Percentiles rank a stretch among this genome's conserved stretches.
Conservation (phyloP, 2,329 filamentous ascomycete genomes). For the Fusarium bactridioides region DNA sequence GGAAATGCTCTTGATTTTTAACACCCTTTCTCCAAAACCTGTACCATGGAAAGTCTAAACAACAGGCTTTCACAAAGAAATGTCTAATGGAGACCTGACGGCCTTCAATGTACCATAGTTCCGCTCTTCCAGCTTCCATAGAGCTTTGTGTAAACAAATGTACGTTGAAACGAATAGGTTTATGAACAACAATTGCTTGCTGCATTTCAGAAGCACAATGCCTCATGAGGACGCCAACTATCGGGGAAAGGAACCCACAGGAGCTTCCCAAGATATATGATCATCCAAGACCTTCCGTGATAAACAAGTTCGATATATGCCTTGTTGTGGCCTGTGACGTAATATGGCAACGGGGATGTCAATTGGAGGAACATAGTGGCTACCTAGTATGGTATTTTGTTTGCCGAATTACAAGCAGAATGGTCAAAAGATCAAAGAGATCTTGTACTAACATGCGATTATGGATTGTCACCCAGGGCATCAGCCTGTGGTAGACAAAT, state of each 20-base stretch:
- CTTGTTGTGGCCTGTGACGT: not conserved
- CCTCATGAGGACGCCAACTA: conserved; percentile 1
- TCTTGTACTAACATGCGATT: not conserved
- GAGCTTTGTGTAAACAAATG: conserved; percentile 54
- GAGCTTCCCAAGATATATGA: not conserved
- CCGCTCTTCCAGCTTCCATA: conserved; percentile 49
- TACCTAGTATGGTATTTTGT: not conserved
- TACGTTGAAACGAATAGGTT: conserved; percentile 46
- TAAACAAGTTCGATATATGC: not conserved
- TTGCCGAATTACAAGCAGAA: not conserved
- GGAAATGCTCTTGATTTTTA: conserved; percentile 29
- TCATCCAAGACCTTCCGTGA: not conserved
- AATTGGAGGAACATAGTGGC: not conserved
- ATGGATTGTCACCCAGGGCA: not conserved
- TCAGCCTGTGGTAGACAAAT: not conserved
- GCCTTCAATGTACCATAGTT: conserved; percentile 53
- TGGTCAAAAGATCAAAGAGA: not conserved
- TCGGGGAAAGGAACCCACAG: not conserved
- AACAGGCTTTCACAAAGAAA: conserved; percentile 27
- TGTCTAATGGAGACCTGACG: conserved; percentile 41
- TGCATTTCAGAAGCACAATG: conserved; percentile 44
- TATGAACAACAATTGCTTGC: conserved; percentile 45
- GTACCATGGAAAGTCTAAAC: conserved; percentile 19
- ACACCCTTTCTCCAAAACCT: conserved; percentile 13
- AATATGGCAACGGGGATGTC: not conserved